Base-by-base conservation (phyloP, 1,284 basidiomycete genomes). In the Leccinum cinnamomeum region DNA sequence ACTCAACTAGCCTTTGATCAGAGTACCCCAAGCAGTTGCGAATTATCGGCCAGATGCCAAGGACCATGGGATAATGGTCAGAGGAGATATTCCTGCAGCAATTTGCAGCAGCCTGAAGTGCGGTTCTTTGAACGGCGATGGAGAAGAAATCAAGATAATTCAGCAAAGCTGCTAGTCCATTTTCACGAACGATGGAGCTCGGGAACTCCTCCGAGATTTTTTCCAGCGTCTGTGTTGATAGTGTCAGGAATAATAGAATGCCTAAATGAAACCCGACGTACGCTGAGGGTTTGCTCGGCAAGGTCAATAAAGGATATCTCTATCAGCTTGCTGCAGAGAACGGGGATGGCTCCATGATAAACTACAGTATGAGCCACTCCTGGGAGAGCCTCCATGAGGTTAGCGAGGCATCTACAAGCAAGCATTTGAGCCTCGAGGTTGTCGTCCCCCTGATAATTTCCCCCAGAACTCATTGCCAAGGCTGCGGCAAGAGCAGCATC, bases 141-240 rank as follows among this genome's bases (percentile, higher is more conserved):
- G 94, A 95, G 79, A 98, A 97, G 80, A 98, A 98, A 74, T 97
- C 95, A 66, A 98, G 88, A 77, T 91, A 97, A 74, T 93, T 94
- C 68, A 98, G 85, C 37, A 98, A 80, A 18, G 95, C 95, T 23
- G 91, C 87, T 18, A 98, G 83, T 46, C 96, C 96, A 58, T 93
- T 94, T 79, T 97, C 95, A 57, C 94, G 89, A 18, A 97, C 94
- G 68, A 98, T 97, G 11, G 95, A 88, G 63, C 91, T 92, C 1
- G 96, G 95, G 69, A 95, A 94, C 76, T 97, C 96, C 74, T 95
- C 93, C 2, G 95, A 96, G 53, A 98, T 95, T 79, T 98, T 98
- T 79, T 97, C 95, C 79, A 98, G 82, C 0, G 95, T 98, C 95
- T 97, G 69, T 59, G 54, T 63, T 61, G 67, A 62, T 62, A 66